Evolutionary conservation across 2,329 filamentous ascomycete genomes (phyloP), one percentile per base, ranked within the genome.

Genomic region (Apiospora koreana): DNA sequence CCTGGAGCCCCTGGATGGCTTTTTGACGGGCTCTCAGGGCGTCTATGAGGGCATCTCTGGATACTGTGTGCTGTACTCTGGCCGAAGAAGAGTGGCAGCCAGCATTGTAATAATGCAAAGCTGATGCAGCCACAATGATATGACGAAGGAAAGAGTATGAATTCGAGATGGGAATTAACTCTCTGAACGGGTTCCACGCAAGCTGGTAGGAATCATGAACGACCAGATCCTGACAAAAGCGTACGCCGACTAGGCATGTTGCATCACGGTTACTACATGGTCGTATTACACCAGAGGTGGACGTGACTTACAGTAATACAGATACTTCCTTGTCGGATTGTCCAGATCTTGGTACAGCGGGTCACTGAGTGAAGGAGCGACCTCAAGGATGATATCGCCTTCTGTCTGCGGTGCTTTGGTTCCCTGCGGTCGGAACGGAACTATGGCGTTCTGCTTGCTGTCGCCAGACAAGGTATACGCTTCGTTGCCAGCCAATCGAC

Each of bases 261-360:
- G 9, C 38, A 65, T 46, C 2, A 23, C 73, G 69, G 72, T 70
- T 65, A 65, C 4, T 23, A 28, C 9, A 28, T 54, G 28, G 69
- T 43, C 31, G 21, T 18, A 16, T 25, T 64, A 31, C 54, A 23
- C 38, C 28, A 58, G 9, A 68, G 7, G 62, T 21, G 48, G 31
- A 35, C 8, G n/a, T 16, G 42, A 80, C 84, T 76, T 76, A 88
- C 86, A 88, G 70, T 88, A 85, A 46, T 82, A 79, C 54, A 88
- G 78, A 75, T 88, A 88, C 72, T 81, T 80, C 71, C 85, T 79
- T 38, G 83, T 83, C 58, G 79, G 80, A 25, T 73, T 78, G 72
- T 84, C 83, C 58, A 90, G 82, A 73, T 88, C 85, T 73, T 88
- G 85, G 70, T 89, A 82, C 64, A 89, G 74, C 16, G 88, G 88